phyloP scores from a whole-genome alignment of 768 basidiomycete species.

The Omphalotus guepiniiformis region DNA sequence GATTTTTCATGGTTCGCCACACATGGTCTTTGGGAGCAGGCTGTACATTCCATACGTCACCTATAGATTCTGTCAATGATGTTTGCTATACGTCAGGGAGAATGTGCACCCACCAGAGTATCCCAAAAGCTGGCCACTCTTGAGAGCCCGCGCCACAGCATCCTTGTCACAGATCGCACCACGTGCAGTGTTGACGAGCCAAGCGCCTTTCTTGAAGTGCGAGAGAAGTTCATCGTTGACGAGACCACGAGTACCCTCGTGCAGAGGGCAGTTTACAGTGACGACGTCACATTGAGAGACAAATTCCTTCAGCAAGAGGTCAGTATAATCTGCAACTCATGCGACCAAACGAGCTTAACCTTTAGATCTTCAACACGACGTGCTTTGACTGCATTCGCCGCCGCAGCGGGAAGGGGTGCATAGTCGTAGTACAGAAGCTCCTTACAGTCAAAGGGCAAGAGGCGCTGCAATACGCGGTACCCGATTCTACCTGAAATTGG shows the following conservation, averaged over 20 bases:
- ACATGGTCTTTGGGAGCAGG: slow-evolving; percentile 84
- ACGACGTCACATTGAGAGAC: slow-evolving; percentile 71
- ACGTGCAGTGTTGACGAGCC: slow-evolving; percentile 91
- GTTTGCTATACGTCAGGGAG: background rate
- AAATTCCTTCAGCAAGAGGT: slow-evolving; percentile 28
- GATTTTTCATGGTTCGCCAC: slow-evolving; percentile 82
- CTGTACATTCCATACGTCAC: slow-evolving; percentile 85
- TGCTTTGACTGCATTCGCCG: slow-evolving; percentile 50
- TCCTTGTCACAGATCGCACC: slow-evolving; percentile 88
- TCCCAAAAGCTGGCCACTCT: slow-evolving; percentile 71
- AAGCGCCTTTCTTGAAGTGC: slow-evolving; percentile 90
- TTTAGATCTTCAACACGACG: slow-evolving; percentile 78
- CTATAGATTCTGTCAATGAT: no score
- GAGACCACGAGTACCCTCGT: slow-evolving; percentile 78
- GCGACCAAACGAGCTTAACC: slow-evolving; percentile 26
- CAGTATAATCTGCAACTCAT: background rate
- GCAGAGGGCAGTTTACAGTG: slow-evolving; percentile 86
- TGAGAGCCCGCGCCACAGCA: slow-evolving; percentile 71
- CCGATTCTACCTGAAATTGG: slow-evolving; percentile 73
- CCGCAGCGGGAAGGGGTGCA: slow-evolving; percentile 57
- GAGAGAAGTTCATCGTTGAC: slow-evolving; percentile 78
- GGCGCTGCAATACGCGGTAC: slow-evolving; percentile 78
- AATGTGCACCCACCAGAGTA: slow-evolving; percentile 31
- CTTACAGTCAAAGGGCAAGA: slow-evolving; percentile 82
- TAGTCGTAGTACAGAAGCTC: slow-evolving; percentile 92